Conservation (phyloP, 1,284 basidiomycete genomes). For the Takashimella koratensis region DNA sequence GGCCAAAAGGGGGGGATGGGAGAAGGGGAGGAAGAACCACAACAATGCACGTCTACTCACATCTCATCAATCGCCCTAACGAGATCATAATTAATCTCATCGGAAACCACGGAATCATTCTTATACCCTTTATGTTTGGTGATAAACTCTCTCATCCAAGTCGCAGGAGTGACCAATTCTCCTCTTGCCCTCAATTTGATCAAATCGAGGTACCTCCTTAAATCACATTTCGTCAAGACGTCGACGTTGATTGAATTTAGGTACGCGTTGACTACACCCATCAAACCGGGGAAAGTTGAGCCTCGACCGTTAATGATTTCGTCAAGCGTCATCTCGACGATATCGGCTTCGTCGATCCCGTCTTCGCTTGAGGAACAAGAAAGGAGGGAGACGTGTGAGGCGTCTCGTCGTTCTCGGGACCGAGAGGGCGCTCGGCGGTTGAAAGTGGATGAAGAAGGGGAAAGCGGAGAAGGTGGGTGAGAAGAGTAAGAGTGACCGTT, state of each 20-base stretch:
- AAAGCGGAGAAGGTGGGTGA: background rate
- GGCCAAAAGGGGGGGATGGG: too few species aligned
- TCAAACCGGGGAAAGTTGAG: slow-evolving; percentile 76
- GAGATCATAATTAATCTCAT: slow-evolving; percentile 93
- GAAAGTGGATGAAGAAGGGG: background rate
- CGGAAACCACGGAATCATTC: slow-evolving; percentile 80
- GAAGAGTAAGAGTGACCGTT: background rate
- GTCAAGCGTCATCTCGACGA: slow-evolving; percentile 84
- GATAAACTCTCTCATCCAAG: slow-evolving; percentile 91
- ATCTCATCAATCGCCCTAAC: slow-evolving; percentile 88
- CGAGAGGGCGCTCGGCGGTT: slow-evolving; percentile 3
- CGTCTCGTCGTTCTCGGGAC: background rate
- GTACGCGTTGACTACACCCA: slow-evolving; percentile 81
- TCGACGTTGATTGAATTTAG: slow-evolving; percentile 82
- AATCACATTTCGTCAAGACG: slow-evolving; percentile 59
- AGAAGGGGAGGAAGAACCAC: too few species aligned
- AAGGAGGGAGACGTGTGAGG: background rate
- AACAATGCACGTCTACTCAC: slow-evolving; percentile 55
- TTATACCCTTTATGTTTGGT: slow-evolving; percentile 84
- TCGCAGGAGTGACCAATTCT: slow-evolving; percentile 80
- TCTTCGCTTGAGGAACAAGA: slow-evolving; percentile 58
- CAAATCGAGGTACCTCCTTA: slow-evolving; percentile 75
- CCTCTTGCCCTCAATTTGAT: slow-evolving; percentile 76
- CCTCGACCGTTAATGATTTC: slow-evolving; percentile 86
- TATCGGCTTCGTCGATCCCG: slow-evolving; percentile 57